Evolutionary conservation across 2,329 filamentous ascomycete genomes (phyloP).

Genomic region (Thermothelomyces thermophilus): DNA sequence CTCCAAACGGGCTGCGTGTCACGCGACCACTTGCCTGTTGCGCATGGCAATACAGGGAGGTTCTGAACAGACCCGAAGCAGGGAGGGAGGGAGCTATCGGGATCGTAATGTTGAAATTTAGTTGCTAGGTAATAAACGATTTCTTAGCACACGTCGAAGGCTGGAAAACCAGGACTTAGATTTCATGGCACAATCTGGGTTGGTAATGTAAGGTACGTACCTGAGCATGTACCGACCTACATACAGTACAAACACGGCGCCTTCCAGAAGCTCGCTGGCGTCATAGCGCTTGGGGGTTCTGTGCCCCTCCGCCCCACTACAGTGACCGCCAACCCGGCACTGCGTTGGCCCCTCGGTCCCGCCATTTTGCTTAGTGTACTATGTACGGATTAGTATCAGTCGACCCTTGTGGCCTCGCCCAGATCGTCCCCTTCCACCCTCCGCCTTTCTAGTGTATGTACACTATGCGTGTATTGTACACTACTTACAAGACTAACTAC

Average conservation of each 20-base stretch:
- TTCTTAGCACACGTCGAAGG: too few relatives aligned
- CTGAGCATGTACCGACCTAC: too few relatives aligned
- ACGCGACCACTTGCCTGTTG: slow-evolving; percentile 19
- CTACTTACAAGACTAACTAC: too few relatives aligned
- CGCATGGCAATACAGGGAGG: background rate
- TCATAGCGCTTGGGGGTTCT: slow-evolving; percentile 8
- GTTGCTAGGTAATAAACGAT: too few relatives aligned
- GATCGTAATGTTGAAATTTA: too few relatives aligned
- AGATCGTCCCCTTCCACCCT: background rate
- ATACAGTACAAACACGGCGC: too few relatives aligned
- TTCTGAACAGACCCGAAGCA: background rate
- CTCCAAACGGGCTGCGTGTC: slow-evolving; percentile 7
- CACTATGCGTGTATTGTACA: too few relatives aligned
- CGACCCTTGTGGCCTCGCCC: slow-evolving; percentile 6
- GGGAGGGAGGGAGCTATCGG: background rate
- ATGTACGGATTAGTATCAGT: too few relatives aligned
- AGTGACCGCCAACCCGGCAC: slow-evolving; percentile 8
- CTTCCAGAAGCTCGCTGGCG: slow-evolving; percentile 6
- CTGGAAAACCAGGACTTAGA: too few relatives aligned
- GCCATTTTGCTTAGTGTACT: slow-evolving; percentile 5
- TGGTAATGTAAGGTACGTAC: too few relatives aligned
- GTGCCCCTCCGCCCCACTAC: slow-evolving; percentile 12
- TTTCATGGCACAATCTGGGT: too few relatives aligned
- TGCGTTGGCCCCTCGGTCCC: slow-evolving; percentile 13
- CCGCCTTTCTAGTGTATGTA: slow-evolving; percentile 4